phyloP scores from a whole-genome alignment of 495 filamentous ascomycete species.

The Podospora conica region DNA sequence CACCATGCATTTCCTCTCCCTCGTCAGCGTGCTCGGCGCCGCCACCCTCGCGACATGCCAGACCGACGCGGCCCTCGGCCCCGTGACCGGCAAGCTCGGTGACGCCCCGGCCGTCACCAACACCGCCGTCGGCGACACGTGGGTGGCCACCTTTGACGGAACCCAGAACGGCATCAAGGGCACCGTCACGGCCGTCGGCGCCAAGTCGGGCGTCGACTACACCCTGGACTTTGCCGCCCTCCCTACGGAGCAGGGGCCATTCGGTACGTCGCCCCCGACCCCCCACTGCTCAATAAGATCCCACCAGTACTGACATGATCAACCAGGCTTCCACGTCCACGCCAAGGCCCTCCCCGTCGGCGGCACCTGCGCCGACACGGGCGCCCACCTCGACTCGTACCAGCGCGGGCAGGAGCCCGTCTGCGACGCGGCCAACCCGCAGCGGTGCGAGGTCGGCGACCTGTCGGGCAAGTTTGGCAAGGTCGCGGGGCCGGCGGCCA shows the following conservation, averaged over 20 bases:
- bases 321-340: conserved; percentile 73
- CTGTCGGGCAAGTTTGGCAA: conserved; percentile 73
- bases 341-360: conserved; percentile 57
- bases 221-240: conserved; percentile 56
- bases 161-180: conserved; percentile 47
- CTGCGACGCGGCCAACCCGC: conserved; percentile 55
- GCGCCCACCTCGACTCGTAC: conserved; percentile 49
- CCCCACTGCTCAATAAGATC: neutral
- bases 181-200: conserved; percentile 47
- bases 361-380: conserved; percentile 69
- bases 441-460: conserved; percentile 77
- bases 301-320: conserved; percentile 9
- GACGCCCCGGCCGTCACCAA: conserved; percentile 50
- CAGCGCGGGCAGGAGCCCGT: conserved; percentile 55
- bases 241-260: conserved; percentile 56
- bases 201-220: conserved; percentile 54
- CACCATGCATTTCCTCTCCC: conserved; percentile 36
- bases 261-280: conserved; percentile 48
- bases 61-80: conserved; percentile 14
- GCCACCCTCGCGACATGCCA: conserved; percentile 39
- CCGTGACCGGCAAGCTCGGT: conserved; percentile 40
- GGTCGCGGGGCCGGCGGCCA: conserved; percentile 39
- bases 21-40: conserved; percentile 37
- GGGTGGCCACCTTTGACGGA: conserved; percentile 45
- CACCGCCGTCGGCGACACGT: conserved; percentile 54